Evolutionary conservation across 768 basidiomycete genomes (phyloP).

Genomic region (Lyophyllum semitale): DNA sequence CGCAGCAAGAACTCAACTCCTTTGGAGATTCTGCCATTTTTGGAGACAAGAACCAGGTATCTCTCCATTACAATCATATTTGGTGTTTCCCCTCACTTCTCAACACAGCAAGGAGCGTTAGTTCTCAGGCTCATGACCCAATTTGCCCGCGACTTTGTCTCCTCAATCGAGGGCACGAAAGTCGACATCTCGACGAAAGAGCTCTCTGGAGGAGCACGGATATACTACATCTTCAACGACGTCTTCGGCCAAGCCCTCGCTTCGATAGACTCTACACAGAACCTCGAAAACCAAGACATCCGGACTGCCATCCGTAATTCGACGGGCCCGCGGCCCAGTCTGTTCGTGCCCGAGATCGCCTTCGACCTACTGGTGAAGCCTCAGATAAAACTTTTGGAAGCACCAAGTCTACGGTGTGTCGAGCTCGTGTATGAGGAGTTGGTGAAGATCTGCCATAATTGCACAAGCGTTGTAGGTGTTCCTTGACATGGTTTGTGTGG

Average conservation of each 20-base stretch:
- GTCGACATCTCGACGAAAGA: slow-evolving; percentile 98
- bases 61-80: neutral
- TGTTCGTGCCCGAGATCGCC: slow-evolving; percentile 96
- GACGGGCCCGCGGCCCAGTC: slow-evolving; percentile 92
- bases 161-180: slow-evolving; percentile 96
- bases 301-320: slow-evolving; percentile 98
- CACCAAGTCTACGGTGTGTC: slow-evolving; percentile 93
- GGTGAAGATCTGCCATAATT: slow-evolving; percentile 99
- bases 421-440: slow-evolving; percentile 98
- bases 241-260: slow-evolving; percentile 92
- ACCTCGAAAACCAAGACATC: slow-evolving; percentile 93
- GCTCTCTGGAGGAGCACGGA: slow-evolving; percentile 94
- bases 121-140: slow-evolving; percentile 97
- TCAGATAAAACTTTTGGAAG: slow-evolving; percentile 94
- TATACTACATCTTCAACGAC: slow-evolving; percentile 99
- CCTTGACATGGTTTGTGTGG: slow-evolving; percentile 24
- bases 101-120: slow-evolving; percentile 74
- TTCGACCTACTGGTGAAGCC: slow-evolving; percentile 98
- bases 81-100: slow-evolving; percentile 11
- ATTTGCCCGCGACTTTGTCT: slow-evolving; percentile 95
- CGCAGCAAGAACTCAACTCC: slow-evolving; percentile 95
- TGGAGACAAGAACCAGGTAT: slow-evolving; percentile 85
- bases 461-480: slow-evolving; percentile 74
- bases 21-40: slow-evolving; percentile 93
- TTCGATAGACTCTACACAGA: slow-evolving; percentile 87